Base-by-base conservation (phyloP, 1,139 yeast species). In the Debaryomyces subglobosus region DNA sequence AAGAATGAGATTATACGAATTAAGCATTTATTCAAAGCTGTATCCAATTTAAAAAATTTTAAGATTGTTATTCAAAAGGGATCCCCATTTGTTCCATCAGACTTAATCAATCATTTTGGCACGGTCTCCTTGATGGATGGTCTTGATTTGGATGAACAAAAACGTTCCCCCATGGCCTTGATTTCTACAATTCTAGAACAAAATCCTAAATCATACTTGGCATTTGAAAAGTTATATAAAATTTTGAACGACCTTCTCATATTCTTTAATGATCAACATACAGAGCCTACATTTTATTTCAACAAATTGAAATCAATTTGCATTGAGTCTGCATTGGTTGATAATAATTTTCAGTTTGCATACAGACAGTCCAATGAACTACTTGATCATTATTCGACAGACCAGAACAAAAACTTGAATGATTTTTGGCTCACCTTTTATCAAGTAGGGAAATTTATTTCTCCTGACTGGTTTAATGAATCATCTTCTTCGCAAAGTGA, bases 401-500 rank as follows among this genome's bases (percentile, higher is more conserved):
- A 47, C 4, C 50, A 48, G 5, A 45, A 53, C 3, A 53, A 52
- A 4, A 50, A 50, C 5, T 53, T 81, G 29, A 64, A 68, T 42
- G 71, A 71, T n/a, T 60, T 70, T 46, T 85, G 91, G 89, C 68
- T 79, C 40, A 77, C 85, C 0, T 78, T 84, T 49, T 84, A 82
- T 56, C 89, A 85, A 58, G 81, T 84, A 5, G 85, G 86, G 2
- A 79, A 79, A 56, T 82, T 63, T 55, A 64, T 76, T 10, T 73
- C 83, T 2, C 82, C 84, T 0, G 65, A 64, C 5, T 79, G 84
- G 84, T 69, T 67, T 46, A 63, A 56, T 29, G 63, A 66, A 6
- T 59, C 65, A 0, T 57, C 51, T 16, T 50, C 57, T 1, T 51
- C 57, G 16, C 54, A 55, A 24, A 53, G 55, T 8, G 58, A 57